Evolutionary conservation across 2,329 filamentous ascomycete species (phyloP), one percentile per base, ranked within the genome.

Genomic region (Aureobasidium sp.): DNA sequence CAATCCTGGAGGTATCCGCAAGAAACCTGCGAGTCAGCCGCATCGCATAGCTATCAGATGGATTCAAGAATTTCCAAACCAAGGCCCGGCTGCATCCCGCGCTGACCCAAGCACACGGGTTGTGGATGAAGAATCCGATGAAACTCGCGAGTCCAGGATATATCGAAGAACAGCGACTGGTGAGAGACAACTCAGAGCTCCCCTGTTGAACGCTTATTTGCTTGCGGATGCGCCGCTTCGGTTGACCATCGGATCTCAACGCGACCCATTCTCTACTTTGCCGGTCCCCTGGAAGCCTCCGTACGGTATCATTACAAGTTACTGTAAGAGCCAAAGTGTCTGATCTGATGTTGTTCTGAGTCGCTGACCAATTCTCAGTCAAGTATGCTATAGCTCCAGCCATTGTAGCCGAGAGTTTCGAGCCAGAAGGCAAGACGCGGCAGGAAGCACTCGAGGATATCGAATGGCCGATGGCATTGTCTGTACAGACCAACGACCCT

Each of bases 301-400:
- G 6, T 59, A 59, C 11, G 55, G 55, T 5, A 59, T 59, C 16
- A 59, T 59, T 7, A 59, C 55, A 27, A 59, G 55, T 21, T 59
- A 59, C 9, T 59, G 55, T 59, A 29, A 29, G 44, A 47, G 5
- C 8, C 29, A 1, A 10, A n/a, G 5, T 21, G 5, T 5, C 16
- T 10, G 2, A 21, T 8, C n/a, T 5, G 27, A 16, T 2, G 25
- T 21, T 21, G 21, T 21, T 21, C 21, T 21, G 21, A 21, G 25
- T 42, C 5, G 25, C 52, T 54, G 29, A 54, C 30, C 30, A 21
- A 13, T 16, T 3, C 16, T 8, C 8, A 59, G 55, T 59, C 55
- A 59, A 59, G 16, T 59, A 49, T 29, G 55, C 55, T n/a, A 49
- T 59, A 39, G 55, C 55, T n/a, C 55, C 55, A 30, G 55, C 55